A percentile compares a stretch with the other conserved stretches of the same genome.
phyloP scores from a whole-genome alignment of 148 eudicot genomes.

The Vaccinium corymbosum region DNA sequence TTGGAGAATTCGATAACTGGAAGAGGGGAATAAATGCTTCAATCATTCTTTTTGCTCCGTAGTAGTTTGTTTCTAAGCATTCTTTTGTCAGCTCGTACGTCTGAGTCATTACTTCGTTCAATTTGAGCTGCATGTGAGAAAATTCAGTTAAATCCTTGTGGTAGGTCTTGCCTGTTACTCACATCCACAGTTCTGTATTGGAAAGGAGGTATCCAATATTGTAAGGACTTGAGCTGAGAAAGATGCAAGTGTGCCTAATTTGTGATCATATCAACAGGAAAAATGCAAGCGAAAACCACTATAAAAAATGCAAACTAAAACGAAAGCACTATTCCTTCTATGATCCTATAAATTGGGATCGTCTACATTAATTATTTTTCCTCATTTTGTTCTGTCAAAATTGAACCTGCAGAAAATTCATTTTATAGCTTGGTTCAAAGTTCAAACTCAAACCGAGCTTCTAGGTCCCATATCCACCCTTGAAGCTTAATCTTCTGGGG shows the following conservation, averaged over 20 bases:
- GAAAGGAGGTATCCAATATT: no score
- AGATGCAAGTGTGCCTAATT: no score
- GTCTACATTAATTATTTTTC: not conserved
- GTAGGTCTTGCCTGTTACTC: not conserved
- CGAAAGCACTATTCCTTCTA: not conserved
- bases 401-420: not conserved
- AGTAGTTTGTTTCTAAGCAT: no score
- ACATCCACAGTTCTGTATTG: no score
- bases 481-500: no score
- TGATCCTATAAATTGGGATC: not conserved
- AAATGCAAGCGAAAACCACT: no score
- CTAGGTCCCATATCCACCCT: not conserved
- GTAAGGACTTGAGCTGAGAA: no score
- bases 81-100: conserved; percentile 23
- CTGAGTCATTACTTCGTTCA: conserved; percentile 9
- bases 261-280: no score
- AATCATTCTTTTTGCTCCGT: no score
- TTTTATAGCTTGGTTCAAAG: not conserved
- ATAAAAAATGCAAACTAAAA: no score
- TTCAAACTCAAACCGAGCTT: not conserved
- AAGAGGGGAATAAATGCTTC: conserved; percentile 53
- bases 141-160: not conserved
- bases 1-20: conserved; percentile 41
- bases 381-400: no score
- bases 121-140: not conserved